Evolutionary conservation across 228 moss, liverwort and hornwort genomes (phyloP).

Genomic region (Sphagnum fallax): DNA sequence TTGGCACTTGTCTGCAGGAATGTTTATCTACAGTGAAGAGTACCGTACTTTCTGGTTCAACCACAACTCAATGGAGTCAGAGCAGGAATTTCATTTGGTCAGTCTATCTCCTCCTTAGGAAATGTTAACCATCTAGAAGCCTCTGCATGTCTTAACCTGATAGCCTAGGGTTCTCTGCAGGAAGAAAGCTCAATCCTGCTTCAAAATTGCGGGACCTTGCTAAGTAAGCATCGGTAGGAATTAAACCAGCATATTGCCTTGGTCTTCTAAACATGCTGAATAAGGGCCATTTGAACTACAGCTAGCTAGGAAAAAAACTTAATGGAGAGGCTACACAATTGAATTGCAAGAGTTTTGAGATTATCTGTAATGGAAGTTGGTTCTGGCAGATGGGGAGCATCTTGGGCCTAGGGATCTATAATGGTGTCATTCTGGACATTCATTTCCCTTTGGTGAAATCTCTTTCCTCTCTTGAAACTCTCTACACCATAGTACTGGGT

Average conservation of each 20-base stretch:
- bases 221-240: too few species aligned
- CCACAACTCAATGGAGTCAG: conserved; percentile 54
- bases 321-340: too few species aligned
- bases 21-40: conserved; percentile 65
- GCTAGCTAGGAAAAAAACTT: too few species aligned
- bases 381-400: conserved; percentile 53
- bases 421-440: conserved; percentile 68
- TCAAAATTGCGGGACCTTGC: too few species aligned
- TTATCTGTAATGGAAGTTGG: background rate
- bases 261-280: too few species aligned
- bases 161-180: too few species aligned
- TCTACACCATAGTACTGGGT: too few species aligned
- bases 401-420: conserved; percentile 69
- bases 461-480: background rate
- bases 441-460: conserved; percentile 59
- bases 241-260: too few species aligned
- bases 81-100: conserved; percentile 70
- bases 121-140: background rate
- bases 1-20: conserved; percentile 27
- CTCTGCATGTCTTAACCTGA: too few species aligned
- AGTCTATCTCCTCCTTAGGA: conserved; percentile 2
- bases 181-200: too few species aligned
- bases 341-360: background rate
- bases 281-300: too few species aligned
- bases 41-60: conserved; percentile 68